These are phyloP conservation scores for Pichia sp. DNA, from an alignment of 1,139 yeast species.

Conservation along the genomic window DNA sequence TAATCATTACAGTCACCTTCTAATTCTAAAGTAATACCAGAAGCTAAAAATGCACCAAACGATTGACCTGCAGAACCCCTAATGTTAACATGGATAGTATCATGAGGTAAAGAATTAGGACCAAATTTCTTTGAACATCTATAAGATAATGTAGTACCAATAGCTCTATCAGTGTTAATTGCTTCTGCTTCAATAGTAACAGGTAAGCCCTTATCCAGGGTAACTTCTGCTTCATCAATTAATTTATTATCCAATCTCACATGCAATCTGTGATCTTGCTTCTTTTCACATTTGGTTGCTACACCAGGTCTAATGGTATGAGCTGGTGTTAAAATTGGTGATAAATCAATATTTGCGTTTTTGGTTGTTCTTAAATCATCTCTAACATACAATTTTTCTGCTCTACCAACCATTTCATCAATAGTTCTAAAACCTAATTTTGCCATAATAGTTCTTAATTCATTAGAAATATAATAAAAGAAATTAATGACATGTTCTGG, in stretches of 20 bases:
- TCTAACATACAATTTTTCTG: slow-evolving; percentile 81
- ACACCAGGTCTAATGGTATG: slow-evolving; percentile 97
- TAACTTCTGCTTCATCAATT: slow-evolving; percentile 90
- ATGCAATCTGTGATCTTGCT: slow-evolving; percentile 91
- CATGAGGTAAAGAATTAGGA: slow-evolving; percentile 89
- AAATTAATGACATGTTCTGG: slow-evolving; percentile 98
- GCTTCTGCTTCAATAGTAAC: slow-evolving; percentile 90
- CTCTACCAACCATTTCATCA: slow-evolving; percentile 96
- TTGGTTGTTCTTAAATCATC: slow-evolving; percentile 83
- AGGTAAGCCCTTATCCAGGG: slow-evolving; percentile 90
- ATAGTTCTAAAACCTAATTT: slow-evolving; percentile 89
- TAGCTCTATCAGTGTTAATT: slow-evolving; percentile 91
- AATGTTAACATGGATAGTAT: slow-evolving; percentile 87
- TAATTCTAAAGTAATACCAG: slow-evolving; percentile 90
- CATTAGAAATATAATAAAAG: slow-evolving; percentile 91
- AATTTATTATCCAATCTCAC: slow-evolving; percentile 91
- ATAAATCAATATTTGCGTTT: slow-evolving; percentile 84
- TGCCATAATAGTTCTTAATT: slow-evolving; percentile 89
- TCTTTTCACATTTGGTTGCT: slow-evolving; percentile 85
- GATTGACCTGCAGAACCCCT: slow-evolving; percentile 97
- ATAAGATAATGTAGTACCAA: slow-evolving; percentile 92
- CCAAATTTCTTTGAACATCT: slow-evolving; percentile 91
- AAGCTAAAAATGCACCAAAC: slow-evolving; percentile 94
- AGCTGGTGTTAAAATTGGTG: slow-evolving; percentile 94
- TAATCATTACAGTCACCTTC: slow-evolving; percentile 98